These are phyloP conservation scores for Penicillium steckii DNA, from an alignment of 495 filamentous ascomycete genomes.

Conservation along the genomic window DNA sequence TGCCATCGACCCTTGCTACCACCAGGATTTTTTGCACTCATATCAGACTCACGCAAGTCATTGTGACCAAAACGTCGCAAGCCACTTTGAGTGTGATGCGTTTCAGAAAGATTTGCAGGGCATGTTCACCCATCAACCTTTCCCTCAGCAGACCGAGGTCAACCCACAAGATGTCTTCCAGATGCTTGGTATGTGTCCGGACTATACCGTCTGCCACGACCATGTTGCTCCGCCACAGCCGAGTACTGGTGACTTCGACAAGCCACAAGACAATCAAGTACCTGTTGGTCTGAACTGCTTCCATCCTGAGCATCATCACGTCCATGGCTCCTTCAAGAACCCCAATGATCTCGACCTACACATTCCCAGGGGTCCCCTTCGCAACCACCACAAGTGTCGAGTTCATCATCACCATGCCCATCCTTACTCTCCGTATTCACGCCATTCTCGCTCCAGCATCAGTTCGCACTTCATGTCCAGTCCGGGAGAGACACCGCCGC, in stretches of 20 bases:
- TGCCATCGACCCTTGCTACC: slow-evolving; percentile 18
- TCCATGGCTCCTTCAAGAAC: slow-evolving; percentile 28
- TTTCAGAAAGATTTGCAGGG: slow-evolving; percentile 31
- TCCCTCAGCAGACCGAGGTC: slow-evolving; percentile 29
- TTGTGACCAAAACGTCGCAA: slow-evolving; percentile 33
- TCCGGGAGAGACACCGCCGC: slow-evolving; percentile 44
- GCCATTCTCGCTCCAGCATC: slow-evolving; percentile 41
- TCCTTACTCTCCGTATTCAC: slow-evolving; percentile 42
- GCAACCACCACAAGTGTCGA: slow-evolving; percentile 39
- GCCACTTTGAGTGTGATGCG: slow-evolving; percentile 36
- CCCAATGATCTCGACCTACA: slow-evolving; percentile 26
- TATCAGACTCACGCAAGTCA: slow-evolving; percentile 33
- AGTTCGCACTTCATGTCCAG: slow-evolving; percentile 43
- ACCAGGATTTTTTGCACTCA: slow-evolving; percentile 24
- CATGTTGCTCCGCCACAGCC: slow-evolving; percentile 25
- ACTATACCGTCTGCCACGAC: slow-evolving; percentile 31
- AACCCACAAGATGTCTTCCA: slow-evolving; percentile 44
- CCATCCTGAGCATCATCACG: slow-evolving; percentile 26
- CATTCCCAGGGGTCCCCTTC: slow-evolving; percentile 31
- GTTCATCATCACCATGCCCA: slow-evolving; percentile 37
- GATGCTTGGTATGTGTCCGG: slow-evolving; percentile 40
- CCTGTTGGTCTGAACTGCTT: slow-evolving; percentile 30
- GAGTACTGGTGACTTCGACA: slow-evolving; percentile 8
- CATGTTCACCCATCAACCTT: slow-evolving; percentile 22
- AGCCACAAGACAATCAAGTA: slow-evolving; percentile 12